Evolutionary conservation across 2,329 filamentous ascomycete species (phyloP), one percentile per base, ranked within the genome.

Genomic region (Fusarium albidum): DNA sequence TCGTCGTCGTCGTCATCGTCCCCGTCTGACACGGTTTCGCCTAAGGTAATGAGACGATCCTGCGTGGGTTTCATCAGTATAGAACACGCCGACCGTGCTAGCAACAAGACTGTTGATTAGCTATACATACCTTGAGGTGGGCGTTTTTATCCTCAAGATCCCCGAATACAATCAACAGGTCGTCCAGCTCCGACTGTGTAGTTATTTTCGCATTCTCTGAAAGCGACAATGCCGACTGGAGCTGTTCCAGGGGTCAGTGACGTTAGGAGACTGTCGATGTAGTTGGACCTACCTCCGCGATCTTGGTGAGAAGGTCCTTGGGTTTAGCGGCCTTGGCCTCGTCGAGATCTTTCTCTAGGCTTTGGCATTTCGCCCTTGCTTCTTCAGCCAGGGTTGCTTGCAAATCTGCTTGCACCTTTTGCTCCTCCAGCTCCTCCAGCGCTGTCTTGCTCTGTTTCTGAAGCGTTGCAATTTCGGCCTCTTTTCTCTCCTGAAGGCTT

Each of bases 111-210:
- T 18, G 13, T 12, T 35, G 29, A 21, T n/a, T 34, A 31, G 39
- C 5, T 44, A 10, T 25, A 53, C 80, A 61, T 74, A 89, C 88
- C 81, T 91, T 94, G 69, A 94, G 92, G 64, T 84, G 85, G 34
- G 82, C 80, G 41, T 86, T 79, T 75, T 93, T 94, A 47, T 91
- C 89, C 72, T 95, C 91, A 14, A 92, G 69, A 68, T 95, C 91
- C 12, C 85, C 86, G 72, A 93, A 91, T 6, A 95, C 87, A 76
- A 94, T 89, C 29, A 95, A 76, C 47, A 94, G 78, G 70, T 95
- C 91, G 63, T 95, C 91, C 38, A 94, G 78, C 71, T 95, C 91
- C 3, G 83, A 80, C 69, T 94, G 90, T 6, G 82, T 81, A 2
- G 82, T 75, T 55, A 85, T 80, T 49, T 83, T 85, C 52, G 88